These are phyloP conservation scores for Saccharomyces kudriavzevii DNA, from an alignment of 805 yeast species.

Conservation along the genomic window DNA sequence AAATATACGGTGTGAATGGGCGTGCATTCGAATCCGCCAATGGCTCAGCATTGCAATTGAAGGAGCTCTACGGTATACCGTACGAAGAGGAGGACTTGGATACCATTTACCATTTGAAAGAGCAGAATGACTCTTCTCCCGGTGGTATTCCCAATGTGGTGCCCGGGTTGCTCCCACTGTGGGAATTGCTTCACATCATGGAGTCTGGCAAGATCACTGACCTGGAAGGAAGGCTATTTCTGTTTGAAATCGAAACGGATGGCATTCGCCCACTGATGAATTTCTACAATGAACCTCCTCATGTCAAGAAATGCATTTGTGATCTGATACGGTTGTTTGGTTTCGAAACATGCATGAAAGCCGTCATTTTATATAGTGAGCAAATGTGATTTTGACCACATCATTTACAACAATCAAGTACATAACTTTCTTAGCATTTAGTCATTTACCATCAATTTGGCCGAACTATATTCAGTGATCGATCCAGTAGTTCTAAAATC, in stretches of 20 bases:
- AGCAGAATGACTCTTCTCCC: conserved; percentile 2
- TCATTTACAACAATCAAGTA: not conserved
- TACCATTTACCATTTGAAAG: conserved; percentile 1
- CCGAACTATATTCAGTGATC: not conserved
- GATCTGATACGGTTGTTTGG: conserved; percentile 41
- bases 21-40: conserved; percentile 21
- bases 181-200: conserved; percentile 36
- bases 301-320: conserved; percentile 27
- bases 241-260: conserved; percentile 17
- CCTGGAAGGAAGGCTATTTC: conserved; percentile 19
- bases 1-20: conserved; percentile 33
- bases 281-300: conserved; percentile 16
- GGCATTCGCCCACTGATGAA: conserved; percentile 22
- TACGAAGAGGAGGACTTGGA: conserved; percentile 7
- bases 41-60: conserved; percentile 13
- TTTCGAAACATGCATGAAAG: conserved; percentile 25
- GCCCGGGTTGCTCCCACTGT: conserved; percentile 45
- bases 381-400: not conserved
- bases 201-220: conserved; percentile 22
- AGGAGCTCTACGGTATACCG: conserved; percentile 12
- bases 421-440: not conserved
- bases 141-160: conserved; percentile 34
- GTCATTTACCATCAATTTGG: not conserved
- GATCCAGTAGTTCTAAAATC: too few species aligned
- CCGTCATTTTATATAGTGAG: not conserved